Conservation (phyloP, 2,329 filamentous ascomycete species). For the Botrytis paeoniae region DNA sequence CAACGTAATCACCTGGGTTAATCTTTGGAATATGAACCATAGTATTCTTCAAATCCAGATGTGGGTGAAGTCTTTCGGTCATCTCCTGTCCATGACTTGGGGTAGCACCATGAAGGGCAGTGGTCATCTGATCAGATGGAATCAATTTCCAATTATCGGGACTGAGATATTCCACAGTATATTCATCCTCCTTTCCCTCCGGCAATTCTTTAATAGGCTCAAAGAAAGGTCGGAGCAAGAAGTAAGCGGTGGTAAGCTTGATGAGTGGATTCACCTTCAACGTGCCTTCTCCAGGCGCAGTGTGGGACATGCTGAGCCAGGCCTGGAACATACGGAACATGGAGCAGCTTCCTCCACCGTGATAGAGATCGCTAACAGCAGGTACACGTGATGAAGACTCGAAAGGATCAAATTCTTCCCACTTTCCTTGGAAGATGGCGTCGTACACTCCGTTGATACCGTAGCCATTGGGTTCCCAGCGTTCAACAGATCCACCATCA, state of each 20-base stretch:
- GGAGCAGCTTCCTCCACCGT: conserved; percentile 75
- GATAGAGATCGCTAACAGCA: conserved; percentile 72
- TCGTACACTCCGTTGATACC: conserved; percentile 67
- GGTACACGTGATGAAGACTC: conserved; percentile 67
- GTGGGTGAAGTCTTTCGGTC: conserved; percentile 57
- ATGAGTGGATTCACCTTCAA: conserved; percentile 78
- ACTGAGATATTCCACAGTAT: conserved; percentile 11
- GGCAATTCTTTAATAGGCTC: conserved; percentile 37
- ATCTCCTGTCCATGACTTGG: conserved; percentile 63
- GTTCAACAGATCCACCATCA: conserved; percentile 71
- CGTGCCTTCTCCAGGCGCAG: conserved; percentile 72
- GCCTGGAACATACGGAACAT: conserved; percentile 90
- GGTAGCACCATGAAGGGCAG: conserved; percentile 64
- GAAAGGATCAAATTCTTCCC: conserved; percentile 82
- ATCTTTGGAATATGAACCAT: conserved; percentile 66
- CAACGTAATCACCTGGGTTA: conserved; percentile 64
- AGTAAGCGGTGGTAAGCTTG: conserved; percentile 72
- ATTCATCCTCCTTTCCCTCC: conserved; percentile 45
- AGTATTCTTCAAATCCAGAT: conserved; percentile 56
- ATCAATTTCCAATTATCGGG: conserved; percentile 56
- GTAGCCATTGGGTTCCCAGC: conserved; percentile 71
- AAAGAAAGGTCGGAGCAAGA: conserved; percentile 83
- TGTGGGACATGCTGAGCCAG: conserved; percentile 78
- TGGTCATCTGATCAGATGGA: conserved; percentile 42
- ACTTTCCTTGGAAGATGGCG: conserved; percentile 67